Evolutionary conservation across 768 basidiomycete genomes (phyloP).

Genomic region (Tricholoma flavovirens): DNA sequence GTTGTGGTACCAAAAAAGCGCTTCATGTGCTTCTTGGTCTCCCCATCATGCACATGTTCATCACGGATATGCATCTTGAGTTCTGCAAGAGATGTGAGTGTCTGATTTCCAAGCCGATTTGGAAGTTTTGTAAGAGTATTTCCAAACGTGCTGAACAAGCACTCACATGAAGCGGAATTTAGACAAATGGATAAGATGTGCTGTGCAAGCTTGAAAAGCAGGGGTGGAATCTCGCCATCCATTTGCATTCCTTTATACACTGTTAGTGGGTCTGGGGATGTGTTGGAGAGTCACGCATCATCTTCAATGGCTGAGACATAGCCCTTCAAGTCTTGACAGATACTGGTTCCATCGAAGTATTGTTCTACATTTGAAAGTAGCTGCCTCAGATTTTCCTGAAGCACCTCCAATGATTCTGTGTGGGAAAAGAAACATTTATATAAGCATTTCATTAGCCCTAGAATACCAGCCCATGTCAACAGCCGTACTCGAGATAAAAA

Average conservation of each 20-base stretch:
- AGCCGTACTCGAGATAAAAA: too few relatives aligned
- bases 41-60: too few relatives aligned
- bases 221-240: not conserved
- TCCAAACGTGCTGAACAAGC: too few relatives aligned
- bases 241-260: slow-evolving; percentile 8
- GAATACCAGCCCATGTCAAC: too few relatives aligned
- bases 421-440: too few relatives aligned
- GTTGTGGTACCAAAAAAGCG: not conserved
- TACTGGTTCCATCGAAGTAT: not conserved
- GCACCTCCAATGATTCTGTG: not conserved
- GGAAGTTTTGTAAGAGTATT: slow-evolving; percentile 11
- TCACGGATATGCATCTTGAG: too few relatives aligned
- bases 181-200: slow-evolving; percentile 18
- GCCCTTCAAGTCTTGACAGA: not conserved
- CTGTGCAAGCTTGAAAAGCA: slow-evolving; percentile 10
- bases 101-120: slow-evolving; percentile 18
- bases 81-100: too few relatives aligned
- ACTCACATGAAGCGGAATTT: slow-evolving; percentile 27
- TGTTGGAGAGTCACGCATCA: not conserved
- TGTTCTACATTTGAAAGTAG: too few relatives aligned
- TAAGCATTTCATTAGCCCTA: too few relatives aligned
- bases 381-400: slow-evolving; percentile 1
- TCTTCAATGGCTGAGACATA: not conserved
- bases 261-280: slow-evolving; percentile 7
- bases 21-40: slow-evolving; percentile 3